Evolutionary conservation across 768 basidiomycete genomes (phyloP).

Genomic region (Amanita rimosa): DNA sequence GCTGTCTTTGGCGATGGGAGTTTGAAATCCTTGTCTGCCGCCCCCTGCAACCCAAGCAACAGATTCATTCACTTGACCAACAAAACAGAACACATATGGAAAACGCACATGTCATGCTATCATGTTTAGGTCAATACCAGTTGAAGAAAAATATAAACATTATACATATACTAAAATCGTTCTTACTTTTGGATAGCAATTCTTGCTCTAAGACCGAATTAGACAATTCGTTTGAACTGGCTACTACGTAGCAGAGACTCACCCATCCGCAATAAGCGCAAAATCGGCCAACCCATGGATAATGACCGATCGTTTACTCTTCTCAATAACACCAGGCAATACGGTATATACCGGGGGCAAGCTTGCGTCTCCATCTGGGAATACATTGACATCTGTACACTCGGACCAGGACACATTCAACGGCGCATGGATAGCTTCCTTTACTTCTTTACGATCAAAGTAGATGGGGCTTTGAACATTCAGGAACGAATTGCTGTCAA

Average conservation of each 20-base stretch:
- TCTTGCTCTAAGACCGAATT: constrained; percentile 24
- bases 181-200: constrained; percentile 57
- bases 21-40: constrained; percentile 65
- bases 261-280: constrained; percentile 68
- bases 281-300: constrained; percentile 68
- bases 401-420: constrained; percentile 46
- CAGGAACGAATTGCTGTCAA: constrained; percentile 39
- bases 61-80: background rate
- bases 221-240: background rate
- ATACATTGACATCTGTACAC: constrained; percentile 50
- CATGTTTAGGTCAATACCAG: background rate
- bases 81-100: background rate
- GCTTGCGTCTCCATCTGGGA: constrained; percentile 50
- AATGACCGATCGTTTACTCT: constrained; percentile 56
- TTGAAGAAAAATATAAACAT: background rate
- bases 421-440: constrained; percentile 63
- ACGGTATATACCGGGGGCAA: constrained; percentile 53
- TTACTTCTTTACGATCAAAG: constrained; percentile 60
- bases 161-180: background rate
- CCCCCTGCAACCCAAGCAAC: constrained; percentile 30
- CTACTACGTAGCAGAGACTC: constrained; percentile 13
- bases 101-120: constrained; percentile 33
- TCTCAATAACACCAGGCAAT: constrained; percentile 67
- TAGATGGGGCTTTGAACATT: constrained; percentile 54
- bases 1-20: constrained; percentile 50